These are phyloP conservation scores for Tausonia pullulans DNA, from an alignment of 1,284 basidiomycete genomes.

Conservation along the genomic window DNA sequence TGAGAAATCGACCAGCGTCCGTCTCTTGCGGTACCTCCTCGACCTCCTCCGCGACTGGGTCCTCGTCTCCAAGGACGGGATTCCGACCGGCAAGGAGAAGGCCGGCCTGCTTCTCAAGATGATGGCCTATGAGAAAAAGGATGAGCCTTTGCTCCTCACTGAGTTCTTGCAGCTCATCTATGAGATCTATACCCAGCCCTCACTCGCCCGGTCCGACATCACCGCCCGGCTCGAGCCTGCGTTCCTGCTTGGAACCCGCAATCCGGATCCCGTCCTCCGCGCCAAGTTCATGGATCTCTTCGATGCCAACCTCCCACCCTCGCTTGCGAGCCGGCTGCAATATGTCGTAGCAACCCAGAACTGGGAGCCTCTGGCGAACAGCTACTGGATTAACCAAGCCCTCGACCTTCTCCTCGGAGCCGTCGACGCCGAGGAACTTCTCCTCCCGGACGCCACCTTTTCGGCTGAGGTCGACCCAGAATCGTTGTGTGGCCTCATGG, in stretches of 20 bases:
- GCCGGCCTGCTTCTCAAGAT: conserved; percentile 82
- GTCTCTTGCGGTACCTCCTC: conserved; percentile 75
- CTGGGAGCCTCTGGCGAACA: conserved; percentile 88
- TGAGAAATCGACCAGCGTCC: conserved; percentile 78
- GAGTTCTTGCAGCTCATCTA: conserved; percentile 84
- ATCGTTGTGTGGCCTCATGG: conserved; percentile 3
- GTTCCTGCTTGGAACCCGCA: conserved; percentile 85
- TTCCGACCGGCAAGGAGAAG: conserved; percentile 91
- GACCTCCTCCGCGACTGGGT: conserved; percentile 84
- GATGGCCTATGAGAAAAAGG: conserved; percentile 66
- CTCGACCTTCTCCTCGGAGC: conserved; percentile 80
- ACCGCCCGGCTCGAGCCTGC: conserved; percentile 87
- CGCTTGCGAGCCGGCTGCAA: conserved; percentile 68
- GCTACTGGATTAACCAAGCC: conserved; percentile 91
- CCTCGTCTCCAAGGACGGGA: conserved; percentile 61
- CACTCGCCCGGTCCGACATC: conserved; percentile 78
- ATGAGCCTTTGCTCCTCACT: conserved; percentile 47
- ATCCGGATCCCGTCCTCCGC: conserved; percentile 65
- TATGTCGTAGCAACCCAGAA: conserved; percentile 89
- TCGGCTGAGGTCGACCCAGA: conserved; percentile 4
- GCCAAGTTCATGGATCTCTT: conserved; percentile 84
- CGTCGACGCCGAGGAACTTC: conserved; percentile 51
- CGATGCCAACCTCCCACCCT: conserved; percentile 76
- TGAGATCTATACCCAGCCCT: conserved; percentile 84
- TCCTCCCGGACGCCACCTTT: conserved; percentile 16